phyloP scores from a whole-genome alignment of 2,329 filamentous ascomycete species.

The Didymosphaeria variabile region DNA sequence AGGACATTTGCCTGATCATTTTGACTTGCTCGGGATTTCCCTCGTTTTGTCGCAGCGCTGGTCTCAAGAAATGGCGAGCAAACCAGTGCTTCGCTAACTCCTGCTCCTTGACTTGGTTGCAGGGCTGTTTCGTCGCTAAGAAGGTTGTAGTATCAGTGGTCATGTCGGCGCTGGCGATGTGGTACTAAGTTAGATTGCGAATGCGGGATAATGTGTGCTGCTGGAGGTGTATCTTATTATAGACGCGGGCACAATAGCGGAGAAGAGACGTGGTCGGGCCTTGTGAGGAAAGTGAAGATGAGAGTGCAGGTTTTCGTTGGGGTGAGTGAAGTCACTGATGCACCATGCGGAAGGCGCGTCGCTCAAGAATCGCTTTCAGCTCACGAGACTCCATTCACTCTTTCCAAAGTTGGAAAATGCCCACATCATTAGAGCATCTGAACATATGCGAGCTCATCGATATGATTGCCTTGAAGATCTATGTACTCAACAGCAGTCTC shows the following conservation, averaged over 20 bases:
- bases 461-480: no score
- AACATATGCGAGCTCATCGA: no score
- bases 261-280: not conserved
- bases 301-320: not conserved
- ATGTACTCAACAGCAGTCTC: no score
- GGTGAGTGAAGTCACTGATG: slow-evolving; percentile 4
- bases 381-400: not conserved
- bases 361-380: not conserved
- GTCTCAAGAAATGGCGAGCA: slow-evolving; percentile 34
- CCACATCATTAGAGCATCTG: not conserved
- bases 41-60: slow-evolving; percentile 27
- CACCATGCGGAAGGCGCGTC: slow-evolving; percentile 2
- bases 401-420: not conserved
- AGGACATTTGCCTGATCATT: slow-evolving; percentile 18
- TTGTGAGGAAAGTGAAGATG: not conserved
- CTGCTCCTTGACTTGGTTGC: slow-evolving; percentile 21
- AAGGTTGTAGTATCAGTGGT: slow-evolving; percentile 29
- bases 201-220: slow-evolving; percentile 19
- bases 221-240: slow-evolving; percentile 3
- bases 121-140: slow-evolving; percentile 18
- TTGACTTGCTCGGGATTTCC: slow-evolving; percentile 7
- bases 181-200: slow-evolving; percentile 9
- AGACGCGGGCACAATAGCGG: slow-evolving; percentile 7
- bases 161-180: slow-evolving; percentile 28
- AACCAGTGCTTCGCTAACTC: slow-evolving; percentile 37